These are phyloP conservation scores for Clitocybe nebularis DNA, from an alignment of 1,284 basidiomycete species.

Conservation along the genomic window DNA sequence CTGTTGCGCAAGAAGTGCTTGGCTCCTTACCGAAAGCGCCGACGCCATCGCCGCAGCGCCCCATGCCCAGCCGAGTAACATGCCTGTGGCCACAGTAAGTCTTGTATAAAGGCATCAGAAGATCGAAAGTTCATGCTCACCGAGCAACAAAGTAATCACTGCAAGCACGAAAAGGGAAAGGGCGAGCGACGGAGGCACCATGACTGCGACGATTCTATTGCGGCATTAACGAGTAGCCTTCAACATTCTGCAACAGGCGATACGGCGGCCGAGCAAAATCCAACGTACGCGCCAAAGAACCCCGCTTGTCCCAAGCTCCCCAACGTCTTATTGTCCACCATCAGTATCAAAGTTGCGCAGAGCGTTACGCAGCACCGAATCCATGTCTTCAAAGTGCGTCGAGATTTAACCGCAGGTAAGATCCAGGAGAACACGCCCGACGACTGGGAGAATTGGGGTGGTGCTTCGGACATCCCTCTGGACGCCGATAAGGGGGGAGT, in stretches of 20 bases:
- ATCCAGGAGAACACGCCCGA: constrained; percentile 24
- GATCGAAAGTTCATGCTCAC: constrained; percentile 13
- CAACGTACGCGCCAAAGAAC: constrained; percentile 35
- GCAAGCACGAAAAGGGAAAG: constrained; percentile 32
- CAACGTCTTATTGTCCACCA: constrained; percentile 28
- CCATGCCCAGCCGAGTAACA: constrained; percentile 74
- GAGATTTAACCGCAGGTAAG: constrained; percentile 27
- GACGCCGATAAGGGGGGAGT: neutral
- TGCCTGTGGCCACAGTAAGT: constrained; percentile 37
- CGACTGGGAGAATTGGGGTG: neutral
- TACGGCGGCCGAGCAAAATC: too few relatives aligned
- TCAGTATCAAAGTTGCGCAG: constrained; percentile 26
- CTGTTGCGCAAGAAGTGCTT: constrained; percentile 44
- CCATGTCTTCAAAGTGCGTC: constrained; percentile 35
- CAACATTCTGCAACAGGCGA: neutral
- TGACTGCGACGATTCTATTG: constrained; percentile 29
- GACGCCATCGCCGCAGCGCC: constrained; percentile 71
- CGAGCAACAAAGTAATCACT: constrained; percentile 27
- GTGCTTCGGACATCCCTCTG: neutral
- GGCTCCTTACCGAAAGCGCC: constrained; percentile 51
- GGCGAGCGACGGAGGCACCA: constrained; percentile 34
- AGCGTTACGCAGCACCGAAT: constrained; percentile 31
- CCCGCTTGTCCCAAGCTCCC: constrained; percentile 33
- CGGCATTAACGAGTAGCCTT: neutral
- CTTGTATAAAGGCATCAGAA: neutral